phyloP scores from a whole-genome alignment of 139 green algal genomes.

The Eudorina sp. region DNA sequence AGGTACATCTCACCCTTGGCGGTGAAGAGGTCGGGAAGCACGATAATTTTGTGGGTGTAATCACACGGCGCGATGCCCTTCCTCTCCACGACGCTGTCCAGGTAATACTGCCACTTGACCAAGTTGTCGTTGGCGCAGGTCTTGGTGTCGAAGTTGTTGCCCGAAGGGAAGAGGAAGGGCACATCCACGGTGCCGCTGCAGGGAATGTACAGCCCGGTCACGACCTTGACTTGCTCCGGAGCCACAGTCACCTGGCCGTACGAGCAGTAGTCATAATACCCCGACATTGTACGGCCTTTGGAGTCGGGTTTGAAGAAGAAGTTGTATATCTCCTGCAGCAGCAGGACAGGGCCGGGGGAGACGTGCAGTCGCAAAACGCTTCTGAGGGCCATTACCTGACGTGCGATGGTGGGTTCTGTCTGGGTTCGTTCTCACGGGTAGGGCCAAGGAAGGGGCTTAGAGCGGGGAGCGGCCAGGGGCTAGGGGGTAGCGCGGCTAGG shows the following conservation, averaged over 20 bases:
- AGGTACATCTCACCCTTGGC: not conserved
- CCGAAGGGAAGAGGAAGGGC: not conserved
- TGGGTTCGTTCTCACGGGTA: too few relatives aligned
- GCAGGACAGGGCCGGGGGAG: not conserved
- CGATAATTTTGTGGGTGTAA: not conserved
- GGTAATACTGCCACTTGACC: slow-evolving; percentile 8
- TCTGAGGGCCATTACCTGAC: too few relatives aligned
- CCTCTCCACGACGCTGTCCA: not conserved
- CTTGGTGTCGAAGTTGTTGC: not conserved
- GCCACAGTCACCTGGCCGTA: not conserved
- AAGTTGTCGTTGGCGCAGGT: not conserved
- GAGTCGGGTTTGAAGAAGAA: not conserved
- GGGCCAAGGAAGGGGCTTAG: too few relatives aligned
- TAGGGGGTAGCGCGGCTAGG: too few relatives aligned
- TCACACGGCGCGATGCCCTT: not conserved
- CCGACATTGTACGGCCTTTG: too few relatives aligned
- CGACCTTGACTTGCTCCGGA: not conserved
- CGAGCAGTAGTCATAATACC: slow-evolving; percentile 12
- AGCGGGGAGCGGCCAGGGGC: too few relatives aligned
- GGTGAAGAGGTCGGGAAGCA: not conserved
- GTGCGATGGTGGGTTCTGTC: too few relatives aligned
- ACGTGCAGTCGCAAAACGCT: too few relatives aligned
- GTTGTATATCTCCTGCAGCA: not conserved
- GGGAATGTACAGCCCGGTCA: not conserved
- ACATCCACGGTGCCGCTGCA: not conserved